Evolutionary conservation across 148 eudicot species (phyloP), one percentile per base, ranked within the genome.

Genomic region (Drosera capensis): DNA sequence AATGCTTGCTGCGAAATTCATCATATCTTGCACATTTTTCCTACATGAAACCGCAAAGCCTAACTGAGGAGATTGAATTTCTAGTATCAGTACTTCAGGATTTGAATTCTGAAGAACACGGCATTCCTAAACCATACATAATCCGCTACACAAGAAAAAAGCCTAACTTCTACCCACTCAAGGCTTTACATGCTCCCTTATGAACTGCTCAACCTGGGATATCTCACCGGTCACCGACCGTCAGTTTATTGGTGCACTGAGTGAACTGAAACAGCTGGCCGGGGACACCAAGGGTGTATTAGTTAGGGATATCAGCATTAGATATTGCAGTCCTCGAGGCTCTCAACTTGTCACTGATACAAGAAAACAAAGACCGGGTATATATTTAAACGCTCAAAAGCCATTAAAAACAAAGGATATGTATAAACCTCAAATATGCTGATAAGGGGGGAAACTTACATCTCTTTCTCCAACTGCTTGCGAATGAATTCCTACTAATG

Each of bases 381-480:
- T 5, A 4, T 15, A 34, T 11, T n/a, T n/a, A n/a, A n/a, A n/a
- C n/a, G n/a, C n/a, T n/a, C n/a, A n/a, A n/a, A n/a, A n/a, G n/a
- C n/a, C n/a, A n/a, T n/a, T n/a, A n/a, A n/a, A n/a, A n/a, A n/a
- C n/a, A n/a, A n/a, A n/a, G n/a, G n/a, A n/a, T n/a, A n/a, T n/a
- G n/a, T n/a, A n/a, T n/a, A n/a, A n/a, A n/a, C n/a, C n/a, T n/a
- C n/a, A n/a, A n/a, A n/a, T n/a, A n/a, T n/a, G n/a, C n/a, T n/a
- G n/a, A n/a, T n/a, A 24, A 0, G 14, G 28, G 28, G 29, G 43
- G 23, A 29, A 47, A 25, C 81, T 52, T 65, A 88, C 94, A 90
- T 72, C 72, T 90, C 97, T 67, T 84, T 90, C 68, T 90, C 95
- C 52, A 90, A 73, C 63, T 84, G 97, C 52, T 90, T 90, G 16